Conservation (phyloP, 257 asterid genomes). For the Solanum rostratum region DNA sequence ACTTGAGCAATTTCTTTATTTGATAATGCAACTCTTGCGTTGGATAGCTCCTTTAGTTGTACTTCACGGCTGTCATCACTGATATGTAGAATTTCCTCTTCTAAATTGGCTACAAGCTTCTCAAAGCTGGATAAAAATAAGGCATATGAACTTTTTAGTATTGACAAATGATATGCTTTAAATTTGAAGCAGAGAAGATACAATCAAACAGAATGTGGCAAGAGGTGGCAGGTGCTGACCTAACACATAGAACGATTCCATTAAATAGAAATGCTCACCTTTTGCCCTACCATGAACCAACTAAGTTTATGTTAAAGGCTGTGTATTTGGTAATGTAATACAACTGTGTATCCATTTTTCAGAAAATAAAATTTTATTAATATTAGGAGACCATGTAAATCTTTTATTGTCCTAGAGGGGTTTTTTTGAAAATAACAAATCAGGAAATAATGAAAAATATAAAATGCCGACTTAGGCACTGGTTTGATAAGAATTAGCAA, state of each 20-base stretch:
- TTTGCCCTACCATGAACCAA: not conserved
- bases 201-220: not conserved
- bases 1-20: slow-evolving; percentile 44
- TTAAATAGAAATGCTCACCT: not conserved
- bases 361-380: not conserved
- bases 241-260: not conserved
- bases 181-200: not conserved
- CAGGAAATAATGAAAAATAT: not conserved
- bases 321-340: not conserved
- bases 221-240: not conserved
- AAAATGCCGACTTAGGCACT: not conserved
- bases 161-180: not conserved
- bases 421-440: not conserved
- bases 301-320: not conserved
- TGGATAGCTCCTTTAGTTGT: slow-evolving; percentile 24
- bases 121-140: slow-evolving; percentile 45
- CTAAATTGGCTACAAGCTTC: slow-evolving; percentile 60
- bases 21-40: slow-evolving; percentile 18
- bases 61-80: slow-evolving; percentile 18
- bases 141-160: not conserved
- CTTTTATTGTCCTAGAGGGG: not conserved
- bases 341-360: not conserved
- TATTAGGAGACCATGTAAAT: not conserved
- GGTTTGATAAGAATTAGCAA: not conserved
- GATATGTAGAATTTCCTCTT: slow-evolving; percentile 48